Percentiles rank a stretch among this genome's conserved stretches.
These are phyloP conservation scores for Fraxinus americana DNA, from an alignment of 257 asterid species.

Conservation along the genomic window DNA sequence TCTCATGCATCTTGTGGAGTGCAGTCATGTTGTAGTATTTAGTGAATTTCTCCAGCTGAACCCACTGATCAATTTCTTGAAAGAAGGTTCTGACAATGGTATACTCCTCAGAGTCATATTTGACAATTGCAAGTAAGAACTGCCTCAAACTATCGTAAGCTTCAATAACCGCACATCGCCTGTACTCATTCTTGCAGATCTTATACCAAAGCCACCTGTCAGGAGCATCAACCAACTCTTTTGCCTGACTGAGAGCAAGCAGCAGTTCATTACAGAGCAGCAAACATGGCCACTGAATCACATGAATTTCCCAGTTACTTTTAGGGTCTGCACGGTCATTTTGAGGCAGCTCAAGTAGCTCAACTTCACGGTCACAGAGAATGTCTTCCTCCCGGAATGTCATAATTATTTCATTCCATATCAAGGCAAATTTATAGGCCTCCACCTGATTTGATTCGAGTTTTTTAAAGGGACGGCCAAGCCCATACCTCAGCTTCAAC, in stretches of 20 bases:
- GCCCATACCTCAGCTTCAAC: slow-evolving; percentile 89
- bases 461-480: slow-evolving; percentile 90
- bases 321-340: slow-evolving; percentile 52
- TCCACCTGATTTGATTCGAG: slow-evolving; percentile 94
- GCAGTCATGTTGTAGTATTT: slow-evolving; percentile 69
- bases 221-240: slow-evolving; percentile 96
- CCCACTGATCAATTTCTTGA: slow-evolving; percentile 83
- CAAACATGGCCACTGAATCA: slow-evolving; percentile 98
- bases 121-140: slow-evolving; percentile 75
- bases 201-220: slow-evolving; percentile 96
- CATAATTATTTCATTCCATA: slow-evolving; percentile 92
- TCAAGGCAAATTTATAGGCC: slow-evolving; percentile 93
- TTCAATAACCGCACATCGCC: slow-evolving; percentile 95
- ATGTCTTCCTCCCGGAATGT: slow-evolving; percentile 96
- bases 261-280: slow-evolving; percentile 91
- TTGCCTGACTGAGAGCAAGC: slow-evolving; percentile 94
- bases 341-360: slow-evolving; percentile 90
- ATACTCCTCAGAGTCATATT: slow-evolving; percentile 76
- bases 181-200: slow-evolving; percentile 81
- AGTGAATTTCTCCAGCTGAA: slow-evolving; percentile 82
- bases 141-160: slow-evolving; percentile 78
- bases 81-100: slow-evolving; percentile 76
- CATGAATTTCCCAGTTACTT: slow-evolving; percentile 82
- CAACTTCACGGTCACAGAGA: slow-evolving; percentile 84
- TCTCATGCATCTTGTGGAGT: slow-evolving; percentile 67